These are phyloP conservation scores for Ceratobasidium sp. DNA, from an alignment of 1,284 basidiomycete genomes.

Conservation along the genomic window DNA sequence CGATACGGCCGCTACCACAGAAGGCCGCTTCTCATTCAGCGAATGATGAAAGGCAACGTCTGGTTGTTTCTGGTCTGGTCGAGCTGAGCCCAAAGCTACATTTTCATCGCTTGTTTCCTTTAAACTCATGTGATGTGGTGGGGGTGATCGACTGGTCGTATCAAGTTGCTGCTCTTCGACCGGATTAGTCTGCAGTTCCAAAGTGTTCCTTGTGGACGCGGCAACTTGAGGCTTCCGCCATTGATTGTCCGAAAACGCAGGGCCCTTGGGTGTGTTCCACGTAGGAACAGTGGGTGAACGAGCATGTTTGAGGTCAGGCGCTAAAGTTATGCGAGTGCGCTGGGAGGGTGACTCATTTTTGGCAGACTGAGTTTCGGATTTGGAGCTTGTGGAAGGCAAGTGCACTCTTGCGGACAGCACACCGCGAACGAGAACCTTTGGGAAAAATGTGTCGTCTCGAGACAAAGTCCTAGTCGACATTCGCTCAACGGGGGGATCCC, in stretches of 20 bases:
- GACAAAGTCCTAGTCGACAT: constrained; percentile 69
- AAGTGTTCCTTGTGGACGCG: constrained; percentile 27
- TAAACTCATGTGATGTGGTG: constrained; percentile 54
- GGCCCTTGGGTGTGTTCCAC: constrained; percentile 44
- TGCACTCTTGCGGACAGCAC: constrained; percentile 12
- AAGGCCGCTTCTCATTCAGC: constrained; percentile 43
- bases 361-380: background rate
- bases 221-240: constrained; percentile 47
- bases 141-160: constrained; percentile 67
- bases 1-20: constrained; percentile 37
- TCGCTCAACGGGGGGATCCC: constrained; percentile 74
- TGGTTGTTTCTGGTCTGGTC: constrained; percentile 65
- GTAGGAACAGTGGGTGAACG: constrained; percentile 2
- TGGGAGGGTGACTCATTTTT: constrained; percentile 1
- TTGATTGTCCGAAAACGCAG: constrained; percentile 43
- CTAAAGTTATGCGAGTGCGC: background rate
- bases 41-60: constrained; percentile 63
- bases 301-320: background rate
- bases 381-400: background rate
- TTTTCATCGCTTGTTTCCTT: constrained; percentile 40
- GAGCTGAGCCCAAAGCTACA: constrained; percentile 46
- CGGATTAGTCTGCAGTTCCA: constrained; percentile 27
- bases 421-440: constrained; percentile 46
- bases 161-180: constrained; percentile 49
- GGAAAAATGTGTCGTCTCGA: constrained; percentile 74